Base-by-base conservation (phyloP, 352 stramenopile species). In the Phytophthora idaei region DNA sequence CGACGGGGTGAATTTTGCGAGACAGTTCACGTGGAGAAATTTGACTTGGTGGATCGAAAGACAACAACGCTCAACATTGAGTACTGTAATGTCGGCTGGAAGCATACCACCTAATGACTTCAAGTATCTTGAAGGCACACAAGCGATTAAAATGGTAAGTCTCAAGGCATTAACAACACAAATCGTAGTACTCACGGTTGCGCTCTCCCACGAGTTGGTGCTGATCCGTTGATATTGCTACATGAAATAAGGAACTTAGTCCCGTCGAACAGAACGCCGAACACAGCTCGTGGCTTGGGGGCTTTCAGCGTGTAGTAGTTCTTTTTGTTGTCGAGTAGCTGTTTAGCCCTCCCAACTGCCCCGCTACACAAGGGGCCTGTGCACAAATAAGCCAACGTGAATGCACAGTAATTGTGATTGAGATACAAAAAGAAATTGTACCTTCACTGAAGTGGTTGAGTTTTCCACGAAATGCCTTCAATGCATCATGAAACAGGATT, bases 241-340 rank as follows among this genome's bases (percentile, higher is more conserved):
- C 14, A 36, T 0, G 61, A 48, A 10, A 17, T 36, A 0, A 68
- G 31, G 39, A 68, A 68, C 50, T 68, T 62, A 15, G 25, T 54
- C 4, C 36, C 61, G 21, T 68, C 55, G n/a, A 68, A 68, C 12
- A 68, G 28, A 0, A 68, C 39, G 10, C 49, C 52, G 12, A 34
- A 47, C 17, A 58, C 2, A 15, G 42, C 5, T 29, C 46, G 36
- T 25, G 21, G 21, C 21, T 21, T 36, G 0, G 46, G 34, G 21
- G 6, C 39, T 49, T 68, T 68, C 4, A 68, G 2, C 3, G 6
- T 8, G 52, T 68, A 68, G 44, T 58, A 53, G 47, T 62, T 54
- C 41, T 39, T 49, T 28, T 68, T 68, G 28, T 68, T 42, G 34
- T 55, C 14, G 8, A 64, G 45, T 12, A 64, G 41, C 12, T 6